Evolutionary conservation across 2,329 filamentous ascomycete species (phyloP).

Genomic region (Mariannaea elegans): DNA sequence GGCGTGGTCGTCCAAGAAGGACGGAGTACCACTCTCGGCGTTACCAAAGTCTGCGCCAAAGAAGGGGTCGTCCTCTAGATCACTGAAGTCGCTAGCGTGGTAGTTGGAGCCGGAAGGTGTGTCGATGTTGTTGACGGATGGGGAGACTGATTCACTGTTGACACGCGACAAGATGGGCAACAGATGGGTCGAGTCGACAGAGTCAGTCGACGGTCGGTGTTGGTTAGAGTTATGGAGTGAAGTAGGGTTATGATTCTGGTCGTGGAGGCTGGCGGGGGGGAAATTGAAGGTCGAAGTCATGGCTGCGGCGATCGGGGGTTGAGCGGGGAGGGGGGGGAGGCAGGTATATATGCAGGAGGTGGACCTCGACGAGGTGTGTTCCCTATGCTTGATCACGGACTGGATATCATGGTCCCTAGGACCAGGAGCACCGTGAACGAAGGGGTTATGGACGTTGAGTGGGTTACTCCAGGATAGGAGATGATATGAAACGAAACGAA

Average conservation of each 20-base stretch:
- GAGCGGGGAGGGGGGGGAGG: conserved; percentile 34
- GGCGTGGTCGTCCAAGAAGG: conserved; percentile 53
- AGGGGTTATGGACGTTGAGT: neutral
- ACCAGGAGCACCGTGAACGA: conserved; percentile 25
- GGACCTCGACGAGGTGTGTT: conserved; percentile 35
- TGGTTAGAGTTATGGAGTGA: conserved; percentile 38
- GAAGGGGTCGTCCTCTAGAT: conserved; percentile 59
- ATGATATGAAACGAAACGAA: conserved; percentile 6
- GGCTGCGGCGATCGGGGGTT: conserved; percentile 34
- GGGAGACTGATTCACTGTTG: conserved; percentile 43
- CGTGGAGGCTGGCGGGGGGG: conserved; percentile 51
- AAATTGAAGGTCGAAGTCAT: conserved; percentile 58
- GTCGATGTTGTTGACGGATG: conserved; percentile 45
- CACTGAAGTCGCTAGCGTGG: conserved; percentile 60
- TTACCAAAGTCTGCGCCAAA: conserved; percentile 59
- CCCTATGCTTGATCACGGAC: conserved; percentile 43
- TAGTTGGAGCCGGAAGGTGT: conserved; percentile 63
- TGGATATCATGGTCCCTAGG: conserved; percentile 44
- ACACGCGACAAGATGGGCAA: conserved; percentile 55
- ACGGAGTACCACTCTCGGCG: conserved; percentile 52
- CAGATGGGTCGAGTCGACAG: conserved; percentile 50
- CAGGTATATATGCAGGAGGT: conserved; percentile 47
- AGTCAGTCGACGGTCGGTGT: conserved; percentile 41
- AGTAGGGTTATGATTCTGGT: conserved; percentile 45
- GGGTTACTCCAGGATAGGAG: conserved; percentile 4